These are phyloP conservation scores for Lantana camara DNA, from an alignment of 257 asterid species.

Conservation along the genomic window DNA sequence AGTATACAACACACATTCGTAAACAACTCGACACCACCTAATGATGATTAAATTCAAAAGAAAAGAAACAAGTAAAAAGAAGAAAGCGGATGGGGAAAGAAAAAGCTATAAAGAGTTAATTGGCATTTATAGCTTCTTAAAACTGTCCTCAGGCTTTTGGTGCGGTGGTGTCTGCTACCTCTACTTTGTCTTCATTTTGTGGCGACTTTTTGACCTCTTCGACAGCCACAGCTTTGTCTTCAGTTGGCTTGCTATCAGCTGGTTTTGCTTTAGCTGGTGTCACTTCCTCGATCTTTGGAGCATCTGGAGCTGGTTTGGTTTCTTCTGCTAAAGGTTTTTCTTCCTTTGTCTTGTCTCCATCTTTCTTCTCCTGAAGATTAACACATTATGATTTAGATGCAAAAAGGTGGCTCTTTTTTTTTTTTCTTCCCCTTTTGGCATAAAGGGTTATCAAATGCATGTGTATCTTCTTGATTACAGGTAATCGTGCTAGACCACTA, in stretches of 20 bases:
- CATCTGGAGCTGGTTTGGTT: constrained; percentile 43
- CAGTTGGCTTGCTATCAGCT: constrained; percentile 28
- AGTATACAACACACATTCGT: not conserved
- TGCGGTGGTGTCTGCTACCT: constrained; percentile 32
- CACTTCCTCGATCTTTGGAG: constrained; percentile 42
- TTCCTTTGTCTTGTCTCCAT: constrained; percentile 43
- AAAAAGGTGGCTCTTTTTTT: too few relatives aligned
- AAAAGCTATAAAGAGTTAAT: constrained; percentile 16
- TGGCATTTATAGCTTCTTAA: not conserved
- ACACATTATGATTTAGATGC: too few relatives aligned
- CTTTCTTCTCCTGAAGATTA: constrained; percentile 45
- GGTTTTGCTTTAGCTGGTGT: constrained; percentile 24
- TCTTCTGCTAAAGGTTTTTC: constrained; percentile 47
- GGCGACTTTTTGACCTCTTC: constrained; percentile 26
- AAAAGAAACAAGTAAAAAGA: not conserved
- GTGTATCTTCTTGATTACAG: too few relatives aligned
- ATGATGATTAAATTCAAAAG: not conserved
- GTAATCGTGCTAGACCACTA: too few relatives aligned
- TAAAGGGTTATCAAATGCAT: too few relatives aligned
- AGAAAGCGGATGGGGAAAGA: too few relatives aligned
- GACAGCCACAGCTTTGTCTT: constrained; percentile 14
- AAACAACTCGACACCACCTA: constrained; percentile 3
- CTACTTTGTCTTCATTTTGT: constrained; percentile 30
- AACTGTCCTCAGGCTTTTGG: constrained; percentile 23
- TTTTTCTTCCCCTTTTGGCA: too few relatives aligned